Conservation (phyloP, 2,329 filamentous ascomycete genomes). For the Phyllosticta citriasiana region DNA sequence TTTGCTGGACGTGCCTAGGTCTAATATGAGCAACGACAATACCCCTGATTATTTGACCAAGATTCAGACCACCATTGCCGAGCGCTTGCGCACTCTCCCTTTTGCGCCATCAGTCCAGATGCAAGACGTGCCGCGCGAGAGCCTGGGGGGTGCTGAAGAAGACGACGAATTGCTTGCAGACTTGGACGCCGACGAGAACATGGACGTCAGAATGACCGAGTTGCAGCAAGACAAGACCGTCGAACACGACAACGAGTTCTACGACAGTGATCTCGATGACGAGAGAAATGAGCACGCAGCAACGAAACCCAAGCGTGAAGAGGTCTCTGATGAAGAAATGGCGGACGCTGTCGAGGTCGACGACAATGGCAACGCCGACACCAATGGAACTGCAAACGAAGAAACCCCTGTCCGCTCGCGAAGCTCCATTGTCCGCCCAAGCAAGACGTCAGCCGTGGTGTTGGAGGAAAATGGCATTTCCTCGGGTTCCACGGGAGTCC, state of each 20-base stretch:
- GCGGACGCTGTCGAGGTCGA: constrained; percentile 2
- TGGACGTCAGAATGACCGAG: constrained; percentile 8
- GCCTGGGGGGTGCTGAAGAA: constrained; percentile 1
- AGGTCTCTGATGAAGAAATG: constrained; percentile 6
- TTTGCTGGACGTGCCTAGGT: constrained; percentile 5
- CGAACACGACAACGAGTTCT: constrained; percentile 3
- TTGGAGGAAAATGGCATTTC: not conserved
- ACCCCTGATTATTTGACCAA: constrained; percentile 5
- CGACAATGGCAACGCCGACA: not conserved
- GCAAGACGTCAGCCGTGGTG: constrained; percentile 2
- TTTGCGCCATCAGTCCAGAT: constrained; percentile 9
- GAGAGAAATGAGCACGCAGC: constrained; percentile 1
- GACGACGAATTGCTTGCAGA: constrained; percentile 10
- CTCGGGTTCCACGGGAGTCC: not conserved
- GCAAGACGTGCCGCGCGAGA: constrained; percentile 6
- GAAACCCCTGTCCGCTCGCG: not conserved
- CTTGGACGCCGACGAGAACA: constrained; percentile 8
- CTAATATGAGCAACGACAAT: constrained; percentile 9
- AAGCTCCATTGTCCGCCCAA: not conserved
- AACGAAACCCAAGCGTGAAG: not conserved
- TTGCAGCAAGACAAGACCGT: constrained; percentile 1
- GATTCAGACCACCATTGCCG: constrained; percentile 4
- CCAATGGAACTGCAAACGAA: not conserved
- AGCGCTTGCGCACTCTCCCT: constrained; percentile 6
- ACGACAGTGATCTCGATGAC: constrained; percentile 8